Evolutionary conservation across 805 yeast species (phyloP).

Genomic region (Sugiyamaella americana): DNA sequence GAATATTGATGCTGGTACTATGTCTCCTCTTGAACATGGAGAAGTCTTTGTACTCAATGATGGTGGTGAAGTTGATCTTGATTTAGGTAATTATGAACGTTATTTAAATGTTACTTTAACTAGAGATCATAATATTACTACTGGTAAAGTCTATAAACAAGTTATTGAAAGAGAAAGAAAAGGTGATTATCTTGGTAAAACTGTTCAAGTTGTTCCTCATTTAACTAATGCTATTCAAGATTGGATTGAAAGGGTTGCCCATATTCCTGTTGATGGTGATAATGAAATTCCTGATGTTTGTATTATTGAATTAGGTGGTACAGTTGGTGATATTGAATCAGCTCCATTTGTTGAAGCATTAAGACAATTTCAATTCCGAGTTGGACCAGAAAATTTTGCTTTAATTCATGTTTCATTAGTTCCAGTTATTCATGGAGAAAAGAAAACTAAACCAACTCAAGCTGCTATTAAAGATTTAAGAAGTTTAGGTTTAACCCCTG

Average conservation of each 20-base stretch:
- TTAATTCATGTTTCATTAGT: slow-evolving; percentile 94
- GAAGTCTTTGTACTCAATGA: slow-evolving; percentile 97
- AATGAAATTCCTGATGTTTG: slow-evolving; percentile 92
- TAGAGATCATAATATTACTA: slow-evolving; percentile 91
- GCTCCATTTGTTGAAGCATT: slow-evolving; percentile 99
- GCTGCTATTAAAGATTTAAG: slow-evolving; percentile 97
- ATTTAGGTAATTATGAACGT: slow-evolving; percentile 96
- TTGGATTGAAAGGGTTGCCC: slow-evolving; percentile 93
- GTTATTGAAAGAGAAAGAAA: slow-evolving; percentile 92
- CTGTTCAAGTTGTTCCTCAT: slow-evolving; percentile 99
- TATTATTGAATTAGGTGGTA: slow-evolving; percentile 96
- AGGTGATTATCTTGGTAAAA: slow-evolving; percentile 96
- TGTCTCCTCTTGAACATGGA: slow-evolving; percentile 99
- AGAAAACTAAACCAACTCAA: slow-evolving; percentile 98
- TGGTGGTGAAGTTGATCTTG: slow-evolving; percentile 99
- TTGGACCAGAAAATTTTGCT: slow-evolving; percentile 89
- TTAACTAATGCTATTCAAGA: slow-evolving; percentile 96
- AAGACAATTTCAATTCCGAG: slow-evolving; percentile 97
- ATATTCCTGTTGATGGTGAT: slow-evolving; percentile 83
- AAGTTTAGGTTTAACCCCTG: slow-evolving; percentile 90
- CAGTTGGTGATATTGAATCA: slow-evolving; percentile 98
- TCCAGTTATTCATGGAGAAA: slow-evolving; percentile 98
- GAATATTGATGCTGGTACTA: slow-evolving; percentile 99
- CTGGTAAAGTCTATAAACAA: slow-evolving; percentile 92
- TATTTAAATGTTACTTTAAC: slow-evolving; percentile 91